phyloP scores from a whole-genome alignment of 805 yeast genomes.

The Sugiyamaella mastotermitis region DNA sequence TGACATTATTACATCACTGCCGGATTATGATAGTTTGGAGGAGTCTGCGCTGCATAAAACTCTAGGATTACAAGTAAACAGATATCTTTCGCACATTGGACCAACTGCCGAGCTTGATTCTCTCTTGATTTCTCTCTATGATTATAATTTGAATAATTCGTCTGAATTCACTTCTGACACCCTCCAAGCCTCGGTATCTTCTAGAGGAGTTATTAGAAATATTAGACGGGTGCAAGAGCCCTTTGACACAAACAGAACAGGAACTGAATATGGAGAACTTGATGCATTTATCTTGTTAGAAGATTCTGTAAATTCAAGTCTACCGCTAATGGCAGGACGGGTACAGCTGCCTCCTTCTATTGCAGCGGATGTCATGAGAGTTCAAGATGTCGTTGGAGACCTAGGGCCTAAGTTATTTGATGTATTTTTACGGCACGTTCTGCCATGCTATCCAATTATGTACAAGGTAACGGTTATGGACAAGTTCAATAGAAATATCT shows the following conservation, averaged over 20 bases:
- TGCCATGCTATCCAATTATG: constrained; percentile 23
- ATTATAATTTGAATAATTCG: constrained; percentile 18
- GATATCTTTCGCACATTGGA: constrained; percentile 25
- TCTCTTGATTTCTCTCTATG: constrained; percentile 22
- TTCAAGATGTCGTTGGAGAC: constrained; percentile 21
- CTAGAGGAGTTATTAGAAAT: constrained; percentile 4
- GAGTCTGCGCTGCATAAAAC: constrained; percentile 23
- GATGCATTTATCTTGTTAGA: constrained; percentile 22
- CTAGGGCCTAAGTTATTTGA: constrained; percentile 21
- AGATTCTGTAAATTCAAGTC: constrained; percentile 6
- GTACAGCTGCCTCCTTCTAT: constrained; percentile 22
- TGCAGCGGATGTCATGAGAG: constrained; percentile 20
- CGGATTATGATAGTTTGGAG: constrained; percentile 24
- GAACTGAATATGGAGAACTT: constrained; percentile 4
- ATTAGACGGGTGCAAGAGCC: constrained; percentile 9
- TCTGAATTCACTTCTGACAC: constrained; percentile 14
- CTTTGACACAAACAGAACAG: neutral
- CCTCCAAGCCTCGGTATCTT: neutral
- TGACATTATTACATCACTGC: constrained; percentile 15
- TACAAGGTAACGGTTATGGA: constrained; percentile 24
- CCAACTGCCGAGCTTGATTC: constrained; percentile 24
- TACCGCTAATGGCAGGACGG: constrained; percentile 17
- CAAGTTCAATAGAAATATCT: constrained; percentile 21
- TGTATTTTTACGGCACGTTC: constrained; percentile 22
- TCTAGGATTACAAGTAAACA: constrained; percentile 23